Evolutionary conservation across 2,329 filamentous ascomycete species (phyloP).

Genomic region (Penicillium decumbens): DNA sequence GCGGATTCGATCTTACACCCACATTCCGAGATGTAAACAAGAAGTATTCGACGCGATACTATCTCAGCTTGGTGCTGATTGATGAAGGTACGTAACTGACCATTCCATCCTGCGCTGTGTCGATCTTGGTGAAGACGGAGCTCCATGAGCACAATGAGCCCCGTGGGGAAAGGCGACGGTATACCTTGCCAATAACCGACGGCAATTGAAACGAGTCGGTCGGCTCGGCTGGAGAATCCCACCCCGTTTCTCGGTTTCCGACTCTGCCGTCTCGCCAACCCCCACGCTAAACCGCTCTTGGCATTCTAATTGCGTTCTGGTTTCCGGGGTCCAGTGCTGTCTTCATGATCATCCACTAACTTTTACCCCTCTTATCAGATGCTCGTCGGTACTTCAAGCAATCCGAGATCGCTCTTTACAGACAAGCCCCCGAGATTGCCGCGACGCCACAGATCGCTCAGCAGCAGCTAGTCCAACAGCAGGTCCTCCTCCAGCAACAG

Average conservation of each 20-base stretch:
- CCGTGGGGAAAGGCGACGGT: slow-evolving; percentile 2
- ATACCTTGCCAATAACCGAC: slow-evolving; percentile 31
- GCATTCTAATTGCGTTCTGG: no score
- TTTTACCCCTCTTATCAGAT: slow-evolving; percentile 51
- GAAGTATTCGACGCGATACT: slow-evolving; percentile 98
- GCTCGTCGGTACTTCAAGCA: slow-evolving; percentile 98
- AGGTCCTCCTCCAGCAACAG: slow-evolving; percentile 33
- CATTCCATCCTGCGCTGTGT: not conserved
- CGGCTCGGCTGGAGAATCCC: slow-evolving; percentile 20
- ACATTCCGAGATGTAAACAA: slow-evolving; percentile 99
- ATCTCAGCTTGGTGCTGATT: slow-evolving; percentile 90
- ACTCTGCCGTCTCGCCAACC: slow-evolving; percentile 16
- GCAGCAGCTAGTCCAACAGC: slow-evolving; percentile 40
- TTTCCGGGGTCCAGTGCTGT: not conserved
- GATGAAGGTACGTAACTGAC: slow-evolving; percentile 65
- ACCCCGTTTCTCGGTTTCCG: slow-evolving; percentile 16
- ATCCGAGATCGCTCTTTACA: slow-evolving; percentile 94
- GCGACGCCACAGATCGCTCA: slow-evolving; percentile 39
- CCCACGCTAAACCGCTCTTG: slow-evolving; percentile 30
- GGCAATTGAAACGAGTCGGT: slow-evolving; percentile 32
- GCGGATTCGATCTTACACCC: slow-evolving; percentile 93
- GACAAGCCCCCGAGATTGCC: slow-evolving; percentile 58
- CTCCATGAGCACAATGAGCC: not conserved
- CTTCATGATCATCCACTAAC: slow-evolving; percentile 8
- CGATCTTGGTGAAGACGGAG: not conserved